These are phyloP conservation scores for Geotrichum restrictum DNA, from an alignment of 1,139 yeast species.

Conservation along the genomic window DNA sequence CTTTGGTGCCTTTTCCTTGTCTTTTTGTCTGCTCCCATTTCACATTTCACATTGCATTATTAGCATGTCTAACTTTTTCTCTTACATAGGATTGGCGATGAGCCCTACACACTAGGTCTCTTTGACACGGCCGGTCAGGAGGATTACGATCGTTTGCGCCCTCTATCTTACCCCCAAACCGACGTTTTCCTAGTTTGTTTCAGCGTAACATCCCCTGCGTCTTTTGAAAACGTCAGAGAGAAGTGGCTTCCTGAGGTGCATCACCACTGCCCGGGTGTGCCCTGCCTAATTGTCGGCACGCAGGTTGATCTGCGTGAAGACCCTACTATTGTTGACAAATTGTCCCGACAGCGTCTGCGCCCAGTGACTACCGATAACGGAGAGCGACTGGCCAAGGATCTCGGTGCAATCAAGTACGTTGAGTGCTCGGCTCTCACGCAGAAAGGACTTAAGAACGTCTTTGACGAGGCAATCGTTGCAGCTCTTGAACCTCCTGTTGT, in stretches of 20 bases:
- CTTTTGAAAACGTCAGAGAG: conserved; percentile 66
- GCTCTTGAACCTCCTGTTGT: conserved; percentile 76
- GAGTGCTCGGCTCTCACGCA: conserved; percentile 96
- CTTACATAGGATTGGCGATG: conserved; percentile 69
- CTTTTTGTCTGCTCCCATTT: neutral
- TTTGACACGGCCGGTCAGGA: conserved; percentile 99
- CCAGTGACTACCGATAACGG: conserved; percentile 68
- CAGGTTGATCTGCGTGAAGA: conserved; percentile 83
- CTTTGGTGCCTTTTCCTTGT: neutral
- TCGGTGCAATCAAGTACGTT: conserved; percentile 66
- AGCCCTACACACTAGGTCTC: conserved; percentile 87
- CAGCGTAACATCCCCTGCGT: conserved; percentile 76
- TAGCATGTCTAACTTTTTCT: neutral
- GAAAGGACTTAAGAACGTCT: conserved; percentile 63
- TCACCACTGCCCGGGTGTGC: conserved; percentile 80
- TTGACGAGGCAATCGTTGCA: conserved; percentile 70
- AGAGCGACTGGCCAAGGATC: conserved; percentile 59
- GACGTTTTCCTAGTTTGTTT: conserved; percentile 85
- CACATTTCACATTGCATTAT: neutral
- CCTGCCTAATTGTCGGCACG: conserved; percentile 79
- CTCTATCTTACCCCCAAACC: conserved; percentile 88
- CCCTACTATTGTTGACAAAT: conserved; percentile 66
- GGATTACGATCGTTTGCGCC: conserved; percentile 86
- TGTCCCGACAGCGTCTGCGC: conserved; percentile 56
- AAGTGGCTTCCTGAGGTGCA: conserved; percentile 85